Base-by-base conservation (phyloP, 2,329 filamentous ascomycete species). In the Clarireedia hainanense region DNA sequence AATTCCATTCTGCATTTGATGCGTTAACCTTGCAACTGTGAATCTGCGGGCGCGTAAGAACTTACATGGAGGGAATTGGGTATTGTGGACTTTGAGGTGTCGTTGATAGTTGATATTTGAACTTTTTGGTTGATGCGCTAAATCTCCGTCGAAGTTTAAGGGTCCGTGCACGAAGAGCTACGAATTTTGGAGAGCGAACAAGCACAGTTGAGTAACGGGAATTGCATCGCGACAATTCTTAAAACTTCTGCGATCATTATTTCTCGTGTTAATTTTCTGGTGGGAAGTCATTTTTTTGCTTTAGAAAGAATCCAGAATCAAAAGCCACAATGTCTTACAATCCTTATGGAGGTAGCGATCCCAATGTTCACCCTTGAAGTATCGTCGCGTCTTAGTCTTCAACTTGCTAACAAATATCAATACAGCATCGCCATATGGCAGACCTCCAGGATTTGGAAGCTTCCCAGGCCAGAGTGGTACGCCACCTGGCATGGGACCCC, bases 401-500 rank as follows among this genome's bases (percentile, higher is more conserved):
- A 43, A 23, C 15, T 36, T 46, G 27, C 27, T 17, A 20, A 43
- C 46, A 7, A 37, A 6, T 3, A n/a, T 40, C 20, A 5, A 17
- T 34, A 12, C 50, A 69, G 68, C 68, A 57, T 62, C 67, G 57
- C 68, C 67, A 46, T 95, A 91, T 76, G 88, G 86, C 66, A 80
- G 82, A 57, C 86, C 88, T 67, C 88, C 88, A 52, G 81, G 83
- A 63, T 95, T 86, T 74, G 82, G 81, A 63, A 78, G 78, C 55
- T 91, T 88, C 65, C 85, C 86, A 58, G 81, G 80, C 62, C 76
- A 78, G 56, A 73, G 66, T 61, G 72, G 74, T 56, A 70, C 73
- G 50, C 76, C 82, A 50, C 85, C 85, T 56, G 85, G 84, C 58
- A 86, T 90, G 81, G 85, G 82, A 62, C 83, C 86, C 65, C 88